Conservation (phyloP, 192 early-diverging fungal genomes). For the Entophlyctis helioformis region DNA sequence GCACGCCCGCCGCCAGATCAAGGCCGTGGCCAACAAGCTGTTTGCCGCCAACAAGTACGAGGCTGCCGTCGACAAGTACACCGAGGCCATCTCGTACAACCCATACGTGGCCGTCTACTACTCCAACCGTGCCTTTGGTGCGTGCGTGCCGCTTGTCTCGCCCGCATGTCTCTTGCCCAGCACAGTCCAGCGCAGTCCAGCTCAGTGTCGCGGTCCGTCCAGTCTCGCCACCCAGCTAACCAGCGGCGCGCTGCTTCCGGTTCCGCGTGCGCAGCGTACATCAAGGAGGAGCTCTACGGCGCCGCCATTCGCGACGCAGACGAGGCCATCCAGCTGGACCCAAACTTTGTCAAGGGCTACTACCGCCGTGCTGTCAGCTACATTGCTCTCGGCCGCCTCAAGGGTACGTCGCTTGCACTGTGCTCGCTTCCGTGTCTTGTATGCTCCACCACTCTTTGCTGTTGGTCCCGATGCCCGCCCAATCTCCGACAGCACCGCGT, state of each 20-base stretch:
- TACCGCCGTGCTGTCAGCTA: constrained; percentile 86
- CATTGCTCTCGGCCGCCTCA: constrained; percentile 75
- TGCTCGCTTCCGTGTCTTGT: no score
- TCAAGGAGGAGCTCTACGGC: constrained; percentile 77
- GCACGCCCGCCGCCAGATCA: constrained; percentile 18
- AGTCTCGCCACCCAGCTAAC: background rate
- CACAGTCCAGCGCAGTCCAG: background rate
- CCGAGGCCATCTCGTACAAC: constrained; percentile 72
- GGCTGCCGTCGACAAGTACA: constrained; percentile 86
- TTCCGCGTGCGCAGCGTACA: constrained; percentile 42
- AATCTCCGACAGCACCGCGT: background rate
- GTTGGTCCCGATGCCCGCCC: no score
- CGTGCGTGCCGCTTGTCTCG: background rate
- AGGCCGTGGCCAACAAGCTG: constrained; percentile 55
- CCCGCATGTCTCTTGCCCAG: background rate
- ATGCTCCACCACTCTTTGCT: background rate
- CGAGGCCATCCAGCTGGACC: constrained; percentile 69
- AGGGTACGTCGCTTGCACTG: constrained; percentile 32
- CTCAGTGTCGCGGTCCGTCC: background rate
- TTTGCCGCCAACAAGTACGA: constrained; percentile 63
- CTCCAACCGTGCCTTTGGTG: constrained; percentile 78
- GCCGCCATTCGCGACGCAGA: constrained; percentile 60
- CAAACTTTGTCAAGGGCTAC: constrained; percentile 81
- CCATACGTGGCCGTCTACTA: constrained; percentile 78
- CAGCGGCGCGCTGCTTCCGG: background rate